Conservation (phyloP, 768 basidiomycete species). For the Russula lepida region DNA sequence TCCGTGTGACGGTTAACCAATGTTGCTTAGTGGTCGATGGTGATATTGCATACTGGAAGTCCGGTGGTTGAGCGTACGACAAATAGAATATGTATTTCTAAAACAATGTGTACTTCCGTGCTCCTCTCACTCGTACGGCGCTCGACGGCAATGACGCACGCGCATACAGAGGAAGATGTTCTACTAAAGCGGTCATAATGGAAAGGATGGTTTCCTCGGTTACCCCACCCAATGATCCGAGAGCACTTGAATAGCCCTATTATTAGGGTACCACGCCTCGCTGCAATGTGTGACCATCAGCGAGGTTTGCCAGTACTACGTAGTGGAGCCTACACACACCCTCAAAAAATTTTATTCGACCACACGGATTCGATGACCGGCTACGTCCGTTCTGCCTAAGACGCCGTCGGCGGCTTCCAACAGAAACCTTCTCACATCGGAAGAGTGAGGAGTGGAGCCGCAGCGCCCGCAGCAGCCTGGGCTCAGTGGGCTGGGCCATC, state of each 20-base stretch:
- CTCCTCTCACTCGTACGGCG: neutral
- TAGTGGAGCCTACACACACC: neutral
- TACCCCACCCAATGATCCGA: neutral
- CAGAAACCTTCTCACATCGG: neutral
- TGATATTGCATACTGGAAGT: slow-evolving; percentile 90
- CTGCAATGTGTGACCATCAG: neutral
- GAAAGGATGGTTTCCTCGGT: neutral
- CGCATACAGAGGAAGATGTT: neutral
- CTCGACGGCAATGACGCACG: neutral
- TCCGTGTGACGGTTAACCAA: neutral
- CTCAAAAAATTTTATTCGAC: neutral
- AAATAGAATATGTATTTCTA: neutral
- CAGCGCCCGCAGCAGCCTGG: too few relatives aligned
- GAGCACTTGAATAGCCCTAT: neutral
- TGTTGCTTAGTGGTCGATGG: slow-evolving; percentile 63
- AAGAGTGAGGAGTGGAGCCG: too few relatives aligned
- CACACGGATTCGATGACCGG: neutral
- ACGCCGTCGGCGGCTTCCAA: neutral
- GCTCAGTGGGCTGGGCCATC: too few relatives aligned
- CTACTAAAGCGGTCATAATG: neutral
- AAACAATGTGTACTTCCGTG: neutral
- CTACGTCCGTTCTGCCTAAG: neutral
- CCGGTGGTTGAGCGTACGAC: slow-evolving; percentile 40
- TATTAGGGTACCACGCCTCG: neutral
- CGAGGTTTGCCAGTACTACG: too few relatives aligned